A percentile compares a stretch with the other conserved stretches of the same genome.
Evolutionary conservation across 1,139 yeast species (phyloP).

Genomic region (Candida pseudoviswanathii): DNA sequence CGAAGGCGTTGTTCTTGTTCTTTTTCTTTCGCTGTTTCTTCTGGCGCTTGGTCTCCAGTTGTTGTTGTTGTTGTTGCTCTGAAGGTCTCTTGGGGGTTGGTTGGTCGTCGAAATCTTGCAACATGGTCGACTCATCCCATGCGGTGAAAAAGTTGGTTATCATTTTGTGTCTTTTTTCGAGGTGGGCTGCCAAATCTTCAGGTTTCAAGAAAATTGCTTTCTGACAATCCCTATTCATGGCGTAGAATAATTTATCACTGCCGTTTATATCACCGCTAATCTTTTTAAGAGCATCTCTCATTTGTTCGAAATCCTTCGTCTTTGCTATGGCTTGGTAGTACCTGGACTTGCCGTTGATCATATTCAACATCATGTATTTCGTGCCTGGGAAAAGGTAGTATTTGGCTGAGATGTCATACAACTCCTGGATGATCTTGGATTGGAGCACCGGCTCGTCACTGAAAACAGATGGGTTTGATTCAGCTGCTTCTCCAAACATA

Average conservation of each 20-base stretch:
- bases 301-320: constrained; percentile 57
- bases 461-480: constrained; percentile 81
- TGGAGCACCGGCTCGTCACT: constrained; percentile 45
- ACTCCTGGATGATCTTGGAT: constrained; percentile 40
- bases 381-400: constrained; percentile 68
- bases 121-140: constrained; percentile 16
- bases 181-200: constrained; percentile 21
- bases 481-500: constrained; percentile 94
- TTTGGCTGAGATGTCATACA: constrained; percentile 60
- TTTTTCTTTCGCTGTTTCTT: constrained; percentile 5
- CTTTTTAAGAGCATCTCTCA: constrained; percentile 34
- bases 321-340: constrained; percentile 60
- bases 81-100: constrained; percentile 10
- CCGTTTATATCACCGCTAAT: constrained; percentile 29
- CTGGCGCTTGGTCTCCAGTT: constrained; percentile 1
- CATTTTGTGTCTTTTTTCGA: constrained; percentile 9
- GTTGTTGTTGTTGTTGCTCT: constrained; percentile 5
- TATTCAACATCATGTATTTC: constrained; percentile 75
- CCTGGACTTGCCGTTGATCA: constrained; percentile 76
- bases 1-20: not conserved
- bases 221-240: constrained; percentile 38
- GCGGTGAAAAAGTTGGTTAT: constrained; percentile 10
- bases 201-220: constrained; percentile 28
- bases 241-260: constrained; percentile 22
- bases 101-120: constrained; percentile 13